Evolutionary conservation across 2,329 filamentous ascomycete species (phyloP), one percentile per base, ranked within the genome.

Genomic region (Lachnellula cervina): DNA sequence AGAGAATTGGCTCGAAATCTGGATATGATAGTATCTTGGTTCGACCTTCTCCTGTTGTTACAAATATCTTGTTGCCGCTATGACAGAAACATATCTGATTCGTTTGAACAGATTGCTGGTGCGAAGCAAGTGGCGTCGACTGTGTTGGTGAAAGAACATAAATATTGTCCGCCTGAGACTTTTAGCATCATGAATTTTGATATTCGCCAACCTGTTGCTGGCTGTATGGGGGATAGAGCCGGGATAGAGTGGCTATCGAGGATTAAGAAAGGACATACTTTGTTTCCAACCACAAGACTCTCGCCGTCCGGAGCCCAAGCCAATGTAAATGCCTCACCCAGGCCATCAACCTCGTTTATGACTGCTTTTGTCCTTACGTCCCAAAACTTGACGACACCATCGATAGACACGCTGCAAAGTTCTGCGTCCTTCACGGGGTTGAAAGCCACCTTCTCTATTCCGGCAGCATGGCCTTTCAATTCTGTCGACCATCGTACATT

Each of bases 341-440:
- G 75, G 4, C 79, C 80, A 62, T 81, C 84, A 40, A 89, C 78
- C 69, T 89, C 86, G 51, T 87, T 88, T 60, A 87, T 79, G 64
- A 84, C 85, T 1, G 80, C 79, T 68, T 88, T 89, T 56, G 80
- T 87, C 64, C 88, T 78, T 13, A 91, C 87, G 67, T 93, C 89
- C 89, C 89, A 93, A 64, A 93, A 84, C 68, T 87, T 84, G 58
- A 89, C 84, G 34, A 86, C 81, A 2, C 89, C 89, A 67, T 93
- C 89, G 45, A 77, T 80, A 62, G 86, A 88, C 52, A 89, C 80
- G 68, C 86, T 90, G 62, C 86, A 89, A 8, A 93, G 76, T 72
- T 92, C 86, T 4, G 86, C 84, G 68, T 93, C 89, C 68, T 86
- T 88, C 56, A 81, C 79, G 0, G 89, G 89, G 66, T 90, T 89